phyloP scores from a whole-genome alignment of 768 basidiomycete genomes.

The Phylloporus scabripes region DNA sequence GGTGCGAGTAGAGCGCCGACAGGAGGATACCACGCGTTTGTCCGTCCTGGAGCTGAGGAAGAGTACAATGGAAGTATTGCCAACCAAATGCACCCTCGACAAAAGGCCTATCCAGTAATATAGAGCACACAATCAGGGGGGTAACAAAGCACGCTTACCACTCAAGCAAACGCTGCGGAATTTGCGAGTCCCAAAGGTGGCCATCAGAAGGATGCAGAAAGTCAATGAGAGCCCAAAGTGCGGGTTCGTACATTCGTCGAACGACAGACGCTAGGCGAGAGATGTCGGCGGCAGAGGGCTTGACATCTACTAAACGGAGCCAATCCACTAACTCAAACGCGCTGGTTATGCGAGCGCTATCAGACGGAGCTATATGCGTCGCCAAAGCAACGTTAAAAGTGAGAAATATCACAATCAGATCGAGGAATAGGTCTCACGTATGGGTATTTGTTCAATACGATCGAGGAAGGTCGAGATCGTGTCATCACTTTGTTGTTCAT shows the following conservation, averaged over 20 bases:
- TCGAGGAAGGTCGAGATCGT: constrained; percentile 41
- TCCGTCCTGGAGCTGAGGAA: constrained; percentile 17
- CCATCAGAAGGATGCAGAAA: constrained; percentile 38
- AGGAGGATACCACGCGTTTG: constrained; percentile 32
- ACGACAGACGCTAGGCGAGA: constrained; percentile 37
- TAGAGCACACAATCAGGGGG: background rate
- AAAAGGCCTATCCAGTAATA: constrained; percentile 6
- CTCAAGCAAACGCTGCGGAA: constrained; percentile 10
- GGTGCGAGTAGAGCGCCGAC: constrained; percentile 26
- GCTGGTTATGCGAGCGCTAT: constrained; percentile 28
- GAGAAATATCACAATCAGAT: background rate
- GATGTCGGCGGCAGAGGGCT: constrained; percentile 35
- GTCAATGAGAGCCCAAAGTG: constrained; percentile 40
- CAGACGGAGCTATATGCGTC: constrained; percentile 34
- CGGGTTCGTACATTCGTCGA: constrained; percentile 36
- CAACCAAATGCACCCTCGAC: constrained; percentile 35
- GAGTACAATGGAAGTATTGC: constrained; percentile 37
- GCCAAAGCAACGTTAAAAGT: background rate
- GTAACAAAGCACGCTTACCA: constrained; percentile 23
- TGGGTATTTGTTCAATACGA: constrained; percentile 36
- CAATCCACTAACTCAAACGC: constrained; percentile 63
- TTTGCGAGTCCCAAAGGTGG: constrained; percentile 37
- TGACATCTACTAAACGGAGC: constrained; percentile 44
- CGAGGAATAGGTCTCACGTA: constrained; percentile 38
- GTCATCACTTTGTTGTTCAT: background rate